Base-by-base conservation (phyloP, 495 filamentous ascomycete genomes). In the Aspergillus heteromorphus region DNA sequence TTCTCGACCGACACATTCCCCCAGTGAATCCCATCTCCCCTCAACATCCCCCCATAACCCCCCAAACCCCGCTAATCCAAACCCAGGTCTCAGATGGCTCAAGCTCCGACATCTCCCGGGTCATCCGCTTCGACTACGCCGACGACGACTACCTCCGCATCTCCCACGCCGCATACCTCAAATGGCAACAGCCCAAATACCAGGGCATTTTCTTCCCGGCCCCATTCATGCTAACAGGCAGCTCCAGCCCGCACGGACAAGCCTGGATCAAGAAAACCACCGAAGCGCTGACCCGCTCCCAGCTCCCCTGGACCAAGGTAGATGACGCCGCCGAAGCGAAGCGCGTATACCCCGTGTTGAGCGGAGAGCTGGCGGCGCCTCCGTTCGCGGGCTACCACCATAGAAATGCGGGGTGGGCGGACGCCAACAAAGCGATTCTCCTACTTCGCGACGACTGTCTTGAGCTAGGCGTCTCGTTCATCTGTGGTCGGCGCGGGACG, bases 351-450 rank as follows among this genome's bases (percentile, higher is more conserved):
- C 56, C 56, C 3, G 47, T 49, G 80, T 18, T 62, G 63, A 14
- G 78, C 91, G 49, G 83, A 74, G 6, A 68, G 76, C 6, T 55
- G 19, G 45, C 53, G 6, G 25, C n/a, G 18, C 45, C 45, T 8
- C 30, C 16, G 9, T 36, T 53, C 14, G 76, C 74, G 67, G 87
- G 88, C 2, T 92, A 92, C 62, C 56, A 87, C 34, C 91, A 91
- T 61, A 57, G 69, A 20, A 70, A 69, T 8, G 79, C 75, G 54
- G 88, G 89, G 1, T 92, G 88, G 88, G 88, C 80, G 2, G 78
- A 92, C 56, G 87, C 88, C 4, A 81, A 82, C 40, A 76, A 70
- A 1, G 77, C 76, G 4, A 86, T 91, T 79, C 62, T 64, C 11
- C 83, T 79, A 60, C 62, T 86, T 27, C 71, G 80, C 29, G 48